A percentile compares a stretch with the other conserved stretches of the same genome.
Evolutionary conservation across 306 rosid genomes (phyloP).

Genomic region (Corylus heterophylla): DNA sequence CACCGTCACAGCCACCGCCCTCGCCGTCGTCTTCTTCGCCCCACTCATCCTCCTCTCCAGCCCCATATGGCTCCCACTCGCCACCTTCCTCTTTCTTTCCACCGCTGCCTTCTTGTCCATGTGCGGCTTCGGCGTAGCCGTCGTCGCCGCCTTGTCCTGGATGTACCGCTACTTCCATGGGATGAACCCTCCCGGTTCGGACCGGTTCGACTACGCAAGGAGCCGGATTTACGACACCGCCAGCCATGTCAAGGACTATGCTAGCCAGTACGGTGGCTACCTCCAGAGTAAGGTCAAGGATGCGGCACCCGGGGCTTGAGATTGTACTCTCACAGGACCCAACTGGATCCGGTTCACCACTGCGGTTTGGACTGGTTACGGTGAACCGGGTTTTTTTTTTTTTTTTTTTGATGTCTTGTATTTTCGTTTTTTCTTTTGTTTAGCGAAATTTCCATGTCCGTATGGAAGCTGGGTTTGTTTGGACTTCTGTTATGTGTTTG

Average conservation of each 20-base stretch:
- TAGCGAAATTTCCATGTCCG: background rate
- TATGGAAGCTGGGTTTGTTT: background rate
- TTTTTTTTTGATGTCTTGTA: background rate
- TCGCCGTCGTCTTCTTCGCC: constrained; percentile 44
- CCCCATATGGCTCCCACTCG: constrained; percentile 78
- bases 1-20: constrained; percentile 37
- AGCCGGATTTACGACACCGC: constrained; percentile 79
- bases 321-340: background rate
- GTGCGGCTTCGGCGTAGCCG: constrained; percentile 39
- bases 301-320: constrained; percentile 90
- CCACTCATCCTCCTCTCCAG: constrained; percentile 59
- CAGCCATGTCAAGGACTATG: constrained; percentile 78
- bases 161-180: constrained; percentile 66
- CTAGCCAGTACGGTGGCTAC: constrained; percentile 79
- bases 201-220: constrained; percentile 68
- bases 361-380: background rate
- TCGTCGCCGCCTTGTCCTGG: constrained; percentile 56
- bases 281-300: constrained; percentile 77
- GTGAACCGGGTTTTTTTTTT: background rate
- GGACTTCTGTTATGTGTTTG: too few species aligned
- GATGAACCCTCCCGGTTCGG: constrained; percentile 79
- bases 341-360: too few species aligned
- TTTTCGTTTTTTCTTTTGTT: background rate
- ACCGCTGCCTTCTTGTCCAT: constrained; percentile 44
- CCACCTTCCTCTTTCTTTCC: constrained; percentile 28